Base-by-base conservation (phyloP, 73 alveolate genomes). In the Chromera velia region DNA sequence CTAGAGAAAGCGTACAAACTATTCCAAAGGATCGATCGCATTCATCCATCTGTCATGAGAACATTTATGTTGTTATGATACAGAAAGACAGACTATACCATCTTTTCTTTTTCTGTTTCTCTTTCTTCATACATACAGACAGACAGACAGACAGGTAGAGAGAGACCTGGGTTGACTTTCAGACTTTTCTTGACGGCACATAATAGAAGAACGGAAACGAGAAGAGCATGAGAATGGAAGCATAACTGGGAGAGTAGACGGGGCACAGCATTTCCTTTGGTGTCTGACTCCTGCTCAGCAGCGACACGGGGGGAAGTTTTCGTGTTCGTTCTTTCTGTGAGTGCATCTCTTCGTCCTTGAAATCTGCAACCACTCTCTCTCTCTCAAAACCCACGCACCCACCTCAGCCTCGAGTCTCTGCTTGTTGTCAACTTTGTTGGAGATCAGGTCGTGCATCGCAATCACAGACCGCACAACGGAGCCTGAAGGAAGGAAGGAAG, bases 391-490 rank as follows among this genome's bases (percentile, higher is more conserved):
- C 29, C 68, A n/a, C n/a, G 31, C n/a, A 1, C 9, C 68, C 29
- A 70, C 62, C 18, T 55, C 78, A 70, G 75, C 87, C 33, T 28
- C 88, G 66, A 70, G 87, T 33, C 32, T 82, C 83, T 88, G 88
- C 75, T 88, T 84, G 83, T 75, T 81, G 34, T 69, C 73, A 76
- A 90, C 83, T 78, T 87, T 90, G 87, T 90, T 90, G 86, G 87
- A 88, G 90, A 90, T 90, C 72, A 90, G 81, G 73, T 88, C 84
- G 86, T 90, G 96, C 48, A 90, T 77, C 31, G 91, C 90, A 32
- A 90, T 89, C 27, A 85, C 81, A 30, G 93, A 65, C 9, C 96
- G 83, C 78, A 90, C 80, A 73, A 90, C 66, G 63, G 88, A 55
- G 80, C 92, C 55, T 40, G 55, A 4, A 40, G 55, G 13, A 7